Conservation (phyloP, 1,284 basidiomycete genomes). For the Boletus sp. region DNA sequence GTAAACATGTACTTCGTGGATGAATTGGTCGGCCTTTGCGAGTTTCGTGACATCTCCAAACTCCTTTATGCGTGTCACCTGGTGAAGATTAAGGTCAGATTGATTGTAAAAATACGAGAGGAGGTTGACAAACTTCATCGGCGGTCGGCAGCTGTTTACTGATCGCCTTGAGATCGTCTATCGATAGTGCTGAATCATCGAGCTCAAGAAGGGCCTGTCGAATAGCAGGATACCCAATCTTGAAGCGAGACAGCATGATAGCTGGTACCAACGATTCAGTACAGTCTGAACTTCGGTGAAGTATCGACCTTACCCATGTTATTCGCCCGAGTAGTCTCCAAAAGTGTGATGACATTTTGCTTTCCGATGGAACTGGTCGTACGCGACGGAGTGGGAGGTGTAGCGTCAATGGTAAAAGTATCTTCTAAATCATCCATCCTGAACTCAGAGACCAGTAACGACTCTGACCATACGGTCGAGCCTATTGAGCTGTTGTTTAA, state of each 20-base stretch:
- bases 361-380: constrained; percentile 52
- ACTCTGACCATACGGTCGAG: constrained; percentile 75
- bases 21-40: constrained; percentile 85
- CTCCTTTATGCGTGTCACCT: constrained; percentile 67
- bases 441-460: constrained; percentile 48
- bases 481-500: constrained; percentile 48
- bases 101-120: not conserved
- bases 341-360: constrained; percentile 65
- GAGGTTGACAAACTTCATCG: constrained; percentile 63
- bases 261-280: constrained; percentile 45
- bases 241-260: constrained; percentile 82
- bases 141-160: constrained; percentile 72
- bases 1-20: constrained; percentile 59
- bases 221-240: constrained; percentile 65
- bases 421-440: constrained; percentile 74
- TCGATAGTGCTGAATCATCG: constrained; percentile 65
- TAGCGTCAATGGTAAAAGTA: constrained; percentile 69
- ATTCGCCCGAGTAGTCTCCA: constrained; percentile 84
- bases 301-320: constrained; percentile 63
- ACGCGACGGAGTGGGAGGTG: constrained; percentile 48
- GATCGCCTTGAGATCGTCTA: constrained; percentile 77
- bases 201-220: constrained; percentile 69
- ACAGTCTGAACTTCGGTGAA: not conserved
- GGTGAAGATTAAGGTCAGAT: constrained; percentile 2
- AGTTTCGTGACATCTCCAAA: constrained; percentile 73